Evolutionary conservation across 192 early-diverging fungal species (phyloP).

Genomic region (Backusella morwellensis): DNA sequence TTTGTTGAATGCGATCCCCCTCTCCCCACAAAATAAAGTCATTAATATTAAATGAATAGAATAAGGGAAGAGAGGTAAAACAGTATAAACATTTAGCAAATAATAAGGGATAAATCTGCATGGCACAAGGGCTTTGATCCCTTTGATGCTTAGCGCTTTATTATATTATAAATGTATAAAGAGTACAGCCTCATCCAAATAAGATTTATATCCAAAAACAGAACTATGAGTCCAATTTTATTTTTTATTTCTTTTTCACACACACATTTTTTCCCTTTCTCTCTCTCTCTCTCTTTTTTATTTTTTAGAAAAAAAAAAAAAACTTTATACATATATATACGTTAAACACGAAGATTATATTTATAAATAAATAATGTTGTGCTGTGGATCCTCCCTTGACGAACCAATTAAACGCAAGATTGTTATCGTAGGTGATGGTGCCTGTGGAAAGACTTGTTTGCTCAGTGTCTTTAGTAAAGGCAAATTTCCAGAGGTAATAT

Average conservation of each 20-base stretch:
- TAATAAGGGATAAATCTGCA: neutral
- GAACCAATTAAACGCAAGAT: slow-evolving; percentile 17
- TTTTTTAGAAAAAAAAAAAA: neutral
- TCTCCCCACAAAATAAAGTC: neutral
- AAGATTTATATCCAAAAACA: neutral
- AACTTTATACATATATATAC: neutral
- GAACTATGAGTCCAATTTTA: neutral
- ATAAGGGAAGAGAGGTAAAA: neutral
- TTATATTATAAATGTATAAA: neutral
- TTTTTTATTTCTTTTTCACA: neutral
- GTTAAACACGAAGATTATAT: neutral
- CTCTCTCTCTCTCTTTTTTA: neutral
- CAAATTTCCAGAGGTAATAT: slow-evolving; percentile 29
- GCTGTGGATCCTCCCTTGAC: neutral
- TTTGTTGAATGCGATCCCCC: too few species aligned
- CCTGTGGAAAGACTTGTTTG: slow-evolving; percentile 37
- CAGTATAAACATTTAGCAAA: neutral
- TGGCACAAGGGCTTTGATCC: neutral
- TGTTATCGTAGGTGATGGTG: slow-evolving; percentile 29
- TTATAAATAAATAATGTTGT: slow-evolving; percentile 4
- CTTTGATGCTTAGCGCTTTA: neutral
- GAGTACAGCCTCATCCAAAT: neutral
- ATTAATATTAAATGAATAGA: neutral
- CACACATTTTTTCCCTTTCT: neutral
- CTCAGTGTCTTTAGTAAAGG: slow-evolving; percentile 35